phyloP scores from a whole-genome alignment of 129 eudicot genomes.

The Smallanthus sonchifolius region DNA sequence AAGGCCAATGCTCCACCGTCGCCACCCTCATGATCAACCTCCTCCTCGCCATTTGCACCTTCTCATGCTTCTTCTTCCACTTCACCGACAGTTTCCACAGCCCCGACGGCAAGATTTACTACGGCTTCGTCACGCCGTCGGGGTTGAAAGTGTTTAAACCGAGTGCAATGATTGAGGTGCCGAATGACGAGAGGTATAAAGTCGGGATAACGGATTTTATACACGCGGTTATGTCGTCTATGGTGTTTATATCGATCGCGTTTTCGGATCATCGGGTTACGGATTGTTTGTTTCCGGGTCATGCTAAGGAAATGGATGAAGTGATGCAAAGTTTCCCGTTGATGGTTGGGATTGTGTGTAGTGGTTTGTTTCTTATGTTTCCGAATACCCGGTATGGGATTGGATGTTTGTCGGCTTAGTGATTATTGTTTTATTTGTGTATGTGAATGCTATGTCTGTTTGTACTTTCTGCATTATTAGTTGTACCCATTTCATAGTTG shows the following conservation, averaged over 20 bases:
- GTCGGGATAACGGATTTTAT: slow-evolving; percentile 58
- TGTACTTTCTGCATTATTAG: neutral
- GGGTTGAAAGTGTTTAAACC: slow-evolving; percentile 78
- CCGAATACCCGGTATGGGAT: slow-evolving; percentile 78
- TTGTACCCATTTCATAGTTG: neutral
- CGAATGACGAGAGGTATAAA: slow-evolving; percentile 59
- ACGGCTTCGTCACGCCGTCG: slow-evolving; percentile 61
- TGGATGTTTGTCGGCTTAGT: slow-evolving; percentile 70
- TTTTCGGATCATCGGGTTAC: slow-evolving; percentile 81
- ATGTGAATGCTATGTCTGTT: neutral
- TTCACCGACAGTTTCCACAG: slow-evolving; percentile 84
- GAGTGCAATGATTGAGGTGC: slow-evolving; percentile 50
- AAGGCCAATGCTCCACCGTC: slow-evolving; percentile 53
- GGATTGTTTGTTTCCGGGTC: slow-evolving; percentile 68
- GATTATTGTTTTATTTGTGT: neutral
- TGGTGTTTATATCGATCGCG: slow-evolving; percentile 79
- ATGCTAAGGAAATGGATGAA: slow-evolving; percentile 78
- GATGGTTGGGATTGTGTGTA: slow-evolving; percentile 84
- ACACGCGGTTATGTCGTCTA: slow-evolving; percentile 70
- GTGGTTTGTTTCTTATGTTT: slow-evolving; percentile 75
- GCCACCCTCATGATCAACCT: slow-evolving; percentile 58
- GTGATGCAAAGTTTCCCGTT: slow-evolving; percentile 86
- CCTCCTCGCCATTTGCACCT: slow-evolving; percentile 51
- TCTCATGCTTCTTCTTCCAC: slow-evolving; percentile 93
- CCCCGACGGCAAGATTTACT: slow-evolving; percentile 83